These are phyloP conservation scores for Saccharomycopsis javanensis DNA, from an alignment of 805 yeast genomes.

Conservation along the genomic window DNA sequence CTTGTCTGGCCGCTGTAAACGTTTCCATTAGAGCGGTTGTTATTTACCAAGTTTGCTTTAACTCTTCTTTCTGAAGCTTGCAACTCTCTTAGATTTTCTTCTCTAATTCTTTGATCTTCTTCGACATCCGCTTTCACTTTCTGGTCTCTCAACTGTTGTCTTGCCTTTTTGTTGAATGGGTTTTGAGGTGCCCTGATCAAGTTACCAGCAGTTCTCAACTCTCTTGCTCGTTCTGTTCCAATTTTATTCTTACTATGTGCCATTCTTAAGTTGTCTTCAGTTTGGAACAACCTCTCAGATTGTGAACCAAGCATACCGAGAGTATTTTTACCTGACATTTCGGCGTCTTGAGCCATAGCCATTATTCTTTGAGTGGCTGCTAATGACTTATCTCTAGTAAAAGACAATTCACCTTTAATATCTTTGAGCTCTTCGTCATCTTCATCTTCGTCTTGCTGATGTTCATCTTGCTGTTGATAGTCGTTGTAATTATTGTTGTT, in stretches of 20 bases:
- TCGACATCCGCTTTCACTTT: slow-evolving; percentile 51
- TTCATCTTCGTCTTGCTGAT: slow-evolving; percentile 34
- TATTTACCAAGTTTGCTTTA: slow-evolving; percentile 44
- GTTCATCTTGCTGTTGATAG: slow-evolving; percentile 24
- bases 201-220: slow-evolving; percentile 39
- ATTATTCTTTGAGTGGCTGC: slow-evolving; percentile 79
- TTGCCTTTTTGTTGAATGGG: slow-evolving; percentile 78
- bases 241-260: slow-evolving; percentile 74
- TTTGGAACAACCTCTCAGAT: slow-evolving; percentile 70
- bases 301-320: slow-evolving; percentile 92
- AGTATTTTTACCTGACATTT: slow-evolving; percentile 67
- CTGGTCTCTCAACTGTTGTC: slow-evolving; percentile 66
- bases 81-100: slow-evolving; percentile 48
- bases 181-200: slow-evolving; percentile 34
- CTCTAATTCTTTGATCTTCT: slow-evolving; percentile 53
- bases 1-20: slow-evolving; percentile 27
- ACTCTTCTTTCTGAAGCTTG: slow-evolving; percentile 61
- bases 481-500: background rate
- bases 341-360: slow-evolving; percentile 61
- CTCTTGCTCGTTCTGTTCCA: slow-evolving; percentile 75
- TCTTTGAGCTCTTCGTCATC: slow-evolving; percentile 88
- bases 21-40: slow-evolving; percentile 26
- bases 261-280: slow-evolving; percentile 66
- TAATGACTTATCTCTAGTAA: slow-evolving; percentile 78
- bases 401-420: slow-evolving; percentile 71